Evolutionary conservation across 2,329 filamentous ascomycete species (phyloP), one percentile per base, ranked within the genome.

Genomic region (Fusarium torulosum): DNA sequence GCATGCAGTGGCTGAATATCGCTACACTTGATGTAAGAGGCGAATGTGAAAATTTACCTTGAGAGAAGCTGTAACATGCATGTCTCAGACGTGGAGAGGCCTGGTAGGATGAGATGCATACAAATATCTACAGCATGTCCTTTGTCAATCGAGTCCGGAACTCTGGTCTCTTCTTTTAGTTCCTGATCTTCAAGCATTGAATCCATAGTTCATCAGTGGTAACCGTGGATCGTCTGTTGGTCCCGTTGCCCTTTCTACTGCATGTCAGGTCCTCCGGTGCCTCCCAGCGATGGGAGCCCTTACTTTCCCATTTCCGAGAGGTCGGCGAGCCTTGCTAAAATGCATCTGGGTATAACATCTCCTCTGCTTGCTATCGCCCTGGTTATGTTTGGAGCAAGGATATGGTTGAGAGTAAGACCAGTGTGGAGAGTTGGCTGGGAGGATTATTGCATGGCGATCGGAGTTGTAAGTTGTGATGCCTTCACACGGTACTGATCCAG

Each of bases 121-220:
- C 41, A 62, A 60, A 61, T 62, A 61, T 62, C 41, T 61, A 54
- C 9, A 53, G 25, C n/a, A 5, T 7, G 14, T 44, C 53, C 40
- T 43, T 43, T n/a, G 7, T 17, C 1, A n/a, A 17, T 15, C 2
- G 6, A 37, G 35, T n/a, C 17, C 9, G 35, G 17, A 17, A 19
- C 6, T 21, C 1, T 6, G 14, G 17, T 4, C 6, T n/a, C 4
- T n/a, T 11, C 25, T 43, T 8, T 21, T 40, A 25, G 17, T 35
- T 53, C 27, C 8, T 42, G 35, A 10, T 6, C 6, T 7, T 7
- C 35, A n/a, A 21, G 9, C 10, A 40, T 27, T 37, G 14, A 29
- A 11, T 4, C 7, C 17, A 7, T 6, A 9, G 6, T 25, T n/a
- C 2, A 6, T 14, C 1, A 49, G 21, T 29, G 3, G 5, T 14